Percentiles rank a stretch among this genome's conserved stretches.
Conservation (phyloP, 2,329 filamentous ascomycete species). For the Penicillium sp. region DNA sequence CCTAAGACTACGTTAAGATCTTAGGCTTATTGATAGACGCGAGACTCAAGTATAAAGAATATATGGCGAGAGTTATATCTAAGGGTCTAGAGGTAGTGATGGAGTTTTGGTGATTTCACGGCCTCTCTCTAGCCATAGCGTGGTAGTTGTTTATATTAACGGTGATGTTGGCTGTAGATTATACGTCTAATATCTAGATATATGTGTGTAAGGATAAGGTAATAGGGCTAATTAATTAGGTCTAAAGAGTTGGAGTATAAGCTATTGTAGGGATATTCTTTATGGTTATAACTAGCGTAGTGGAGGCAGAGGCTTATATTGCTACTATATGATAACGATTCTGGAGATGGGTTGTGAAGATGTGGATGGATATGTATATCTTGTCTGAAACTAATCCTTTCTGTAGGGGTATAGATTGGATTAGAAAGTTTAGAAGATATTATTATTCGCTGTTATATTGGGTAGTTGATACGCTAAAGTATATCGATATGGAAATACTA, state of each 20-base stretch:
- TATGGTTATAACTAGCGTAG: constrained; percentile 23
- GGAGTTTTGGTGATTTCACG: constrained; percentile 8
- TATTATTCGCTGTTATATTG: constrained; percentile 15
- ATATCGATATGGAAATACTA: constrained; percentile 8
- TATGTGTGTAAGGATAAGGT: constrained; percentile 14
- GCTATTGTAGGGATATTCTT: constrained; percentile 22
- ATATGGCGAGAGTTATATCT: constrained; percentile 21
- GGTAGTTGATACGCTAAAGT: constrained; percentile 16
- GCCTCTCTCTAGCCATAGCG: constrained; percentile 16
- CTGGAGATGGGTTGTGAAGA: constrained; percentile 18
- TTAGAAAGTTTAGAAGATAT: constrained; percentile 16
- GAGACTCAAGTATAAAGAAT: constrained; percentile 26
- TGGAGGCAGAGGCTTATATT: constrained; percentile 22
- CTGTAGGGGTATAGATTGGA: constrained; percentile 13
- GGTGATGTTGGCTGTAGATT: constrained; percentile 26
- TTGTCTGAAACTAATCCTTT: constrained; percentile 14
- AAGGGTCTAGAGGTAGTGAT: constrained; percentile 24
- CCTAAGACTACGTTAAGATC: neutral
- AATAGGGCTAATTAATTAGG: constrained; percentile 17
- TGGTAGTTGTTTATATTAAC: constrained; percentile 19
- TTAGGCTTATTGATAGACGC: constrained; percentile 17
- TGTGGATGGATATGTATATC: constrained; percentile 15
- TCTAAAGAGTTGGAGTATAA: constrained; percentile 25
- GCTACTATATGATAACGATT: constrained; percentile 10
- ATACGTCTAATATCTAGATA: constrained; percentile 27